Base-by-base conservation (phyloP, 2,329 filamentous ascomycete genomes). In the Huntiella omanensis region DNA sequence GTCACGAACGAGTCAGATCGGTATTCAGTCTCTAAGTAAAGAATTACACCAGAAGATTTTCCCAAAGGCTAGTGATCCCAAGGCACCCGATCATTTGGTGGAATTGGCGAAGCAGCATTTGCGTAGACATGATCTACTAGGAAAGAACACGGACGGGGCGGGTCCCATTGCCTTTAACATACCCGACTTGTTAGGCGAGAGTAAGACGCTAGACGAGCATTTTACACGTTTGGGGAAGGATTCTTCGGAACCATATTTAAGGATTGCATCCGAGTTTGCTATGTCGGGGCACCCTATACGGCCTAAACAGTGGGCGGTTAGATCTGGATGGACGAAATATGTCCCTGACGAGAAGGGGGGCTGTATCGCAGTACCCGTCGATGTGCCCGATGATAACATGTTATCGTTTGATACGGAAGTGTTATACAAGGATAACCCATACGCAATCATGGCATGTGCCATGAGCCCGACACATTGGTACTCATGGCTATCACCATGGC, bases 381-480 rank as follows among this genome's bases (percentile, higher is more conserved):
- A 80, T 51, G 75, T 77, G 7, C 91, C 92, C 0, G 70, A 88
- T 50, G 87, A 91, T 57, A 64, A 73, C 3, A 79, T 88, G 69
- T 66, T 96, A 46, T 87, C 82, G 34, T 98, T 98, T 55, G 91
- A 98, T 62, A 93, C 87, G 1, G 91, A 98, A 62, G 87, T 95
- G 40, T 79, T 98, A 80, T 98, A 80, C 73, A 93, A 92, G 59
- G 77, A 91, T 57, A 88, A 80, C 53, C 79, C 82, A 0, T 98
- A 85, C 60, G 86, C 92, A 0, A 85, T 94, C 48, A 96, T 98
- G 85, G 91, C 92, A 16, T 96, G 88, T 58, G 91, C 92, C 11
- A 83, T 79, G 13, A 86, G 86, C 54, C 79, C 84, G 1, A 87
- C 77, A 3, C 79, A 86, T 28, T 98, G 92, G 92, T 98, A 98